phyloP scores from a whole-genome alignment of 2,329 filamentous ascomycete species.

The Fusarium piperis region DNA sequence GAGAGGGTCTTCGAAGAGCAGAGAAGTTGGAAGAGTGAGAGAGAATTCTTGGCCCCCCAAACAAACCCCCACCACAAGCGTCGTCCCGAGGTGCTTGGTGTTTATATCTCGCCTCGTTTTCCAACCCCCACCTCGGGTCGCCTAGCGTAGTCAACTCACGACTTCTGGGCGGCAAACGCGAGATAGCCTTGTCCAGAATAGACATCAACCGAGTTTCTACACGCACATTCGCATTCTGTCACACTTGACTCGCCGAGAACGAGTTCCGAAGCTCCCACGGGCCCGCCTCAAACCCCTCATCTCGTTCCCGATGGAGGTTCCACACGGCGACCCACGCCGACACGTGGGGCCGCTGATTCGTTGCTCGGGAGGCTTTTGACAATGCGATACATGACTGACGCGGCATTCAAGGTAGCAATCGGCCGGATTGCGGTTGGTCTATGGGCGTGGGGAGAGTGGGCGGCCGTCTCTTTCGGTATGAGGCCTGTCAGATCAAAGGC shows the following conservation, averaged over 20 bases:
- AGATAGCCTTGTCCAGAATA: constrained; percentile 8
- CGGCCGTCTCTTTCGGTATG: neutral
- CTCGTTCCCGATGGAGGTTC: constrained; percentile 5
- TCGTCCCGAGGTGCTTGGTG: constrained; percentile 16
- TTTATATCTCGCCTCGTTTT: constrained; percentile 26
- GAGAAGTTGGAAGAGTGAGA: neutral
- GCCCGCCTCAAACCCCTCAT: constrained; percentile 25
- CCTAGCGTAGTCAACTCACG: neutral
- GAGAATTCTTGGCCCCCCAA: constrained; percentile 3
- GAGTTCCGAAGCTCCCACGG: constrained; percentile 3
- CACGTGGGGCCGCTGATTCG: constrained; percentile 47
- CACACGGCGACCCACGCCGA: constrained; percentile 20
- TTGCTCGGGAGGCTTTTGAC: constrained; percentile 14
- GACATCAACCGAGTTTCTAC: constrained; percentile 7
- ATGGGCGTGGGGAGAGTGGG: neutral
- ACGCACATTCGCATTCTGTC: constrained; percentile 28
- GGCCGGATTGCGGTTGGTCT: neutral
- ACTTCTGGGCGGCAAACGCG: constrained; percentile 22
- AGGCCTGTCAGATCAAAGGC: constrained; percentile 11
- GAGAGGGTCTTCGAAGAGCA: constrained; percentile 1
- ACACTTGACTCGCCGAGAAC: constrained; percentile 28
- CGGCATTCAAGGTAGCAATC: constrained; percentile 10
- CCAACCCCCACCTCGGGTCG: constrained; percentile 14
- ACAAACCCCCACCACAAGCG: neutral
- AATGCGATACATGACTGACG: neutral